These are phyloP conservation scores for Thozetella sp. DNA, from an alignment of 495 filamentous ascomycete species.

Conservation along the genomic window DNA sequence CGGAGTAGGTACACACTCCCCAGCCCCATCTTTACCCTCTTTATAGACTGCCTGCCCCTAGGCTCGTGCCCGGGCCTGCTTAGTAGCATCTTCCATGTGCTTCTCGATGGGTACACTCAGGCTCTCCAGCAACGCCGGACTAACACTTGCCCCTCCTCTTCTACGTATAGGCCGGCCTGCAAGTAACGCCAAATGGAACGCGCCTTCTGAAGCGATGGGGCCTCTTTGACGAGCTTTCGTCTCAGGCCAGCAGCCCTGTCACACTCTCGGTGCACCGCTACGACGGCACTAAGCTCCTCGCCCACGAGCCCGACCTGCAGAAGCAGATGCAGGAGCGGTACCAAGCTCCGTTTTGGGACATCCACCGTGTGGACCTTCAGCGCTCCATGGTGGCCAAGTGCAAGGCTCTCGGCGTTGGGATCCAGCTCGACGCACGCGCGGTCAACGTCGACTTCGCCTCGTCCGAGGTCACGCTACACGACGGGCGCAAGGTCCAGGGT, in stretches of 20 bases:
- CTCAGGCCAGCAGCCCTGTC: conserved; percentile 51
- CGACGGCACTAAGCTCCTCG: conserved; percentile 53
- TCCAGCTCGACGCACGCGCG: conserved; percentile 35
- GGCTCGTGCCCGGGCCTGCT: too few relatives aligned
- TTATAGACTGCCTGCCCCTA: background rate
- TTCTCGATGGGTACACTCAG: too few relatives aligned
- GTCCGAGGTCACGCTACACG: conserved; percentile 33
- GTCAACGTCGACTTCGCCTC: conserved; percentile 36
- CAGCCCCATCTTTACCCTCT: background rate
- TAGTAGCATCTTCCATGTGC: too few relatives aligned
- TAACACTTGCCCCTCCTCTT: too few relatives aligned
- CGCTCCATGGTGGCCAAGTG: conserved; percentile 39
- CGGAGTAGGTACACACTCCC: conserved; percentile 36
- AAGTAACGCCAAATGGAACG: conserved; percentile 60
- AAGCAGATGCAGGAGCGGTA: conserved; percentile 41
- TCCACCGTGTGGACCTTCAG: conserved; percentile 59
- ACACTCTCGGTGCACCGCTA: conserved; percentile 61
- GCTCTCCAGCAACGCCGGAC: too few relatives aligned
- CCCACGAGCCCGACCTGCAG: conserved; percentile 50
- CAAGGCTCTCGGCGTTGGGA: conserved; percentile 37
- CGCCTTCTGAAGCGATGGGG: conserved; percentile 57
- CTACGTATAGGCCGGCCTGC: conserved; percentile 56
- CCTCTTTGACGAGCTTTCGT: conserved; percentile 43
- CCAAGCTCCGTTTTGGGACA: conserved; percentile 51
- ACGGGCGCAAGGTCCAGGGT: conserved; percentile 33